Conservation (phyloP, 2,329 filamentous ascomycete species). For the Cordyceps tenuipes region DNA sequence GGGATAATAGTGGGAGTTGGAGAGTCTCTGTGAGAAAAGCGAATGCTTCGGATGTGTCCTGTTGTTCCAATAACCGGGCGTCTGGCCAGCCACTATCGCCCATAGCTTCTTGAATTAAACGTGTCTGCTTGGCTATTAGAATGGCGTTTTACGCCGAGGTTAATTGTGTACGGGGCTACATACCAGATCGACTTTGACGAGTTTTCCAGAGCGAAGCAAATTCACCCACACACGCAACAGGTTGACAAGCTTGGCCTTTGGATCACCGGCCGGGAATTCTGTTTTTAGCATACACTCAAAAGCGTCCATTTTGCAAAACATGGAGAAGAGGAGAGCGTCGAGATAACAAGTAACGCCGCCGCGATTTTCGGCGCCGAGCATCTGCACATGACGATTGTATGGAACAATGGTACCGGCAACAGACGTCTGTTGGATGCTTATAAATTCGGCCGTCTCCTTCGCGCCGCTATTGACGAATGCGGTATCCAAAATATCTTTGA, state of each 20-base stretch:
- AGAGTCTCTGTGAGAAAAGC: constrained; percentile 88
- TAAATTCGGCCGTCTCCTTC: constrained; percentile 66
- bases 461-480: constrained; percentile 60
- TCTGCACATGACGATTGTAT: constrained; percentile 61
- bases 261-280: constrained; percentile 59
- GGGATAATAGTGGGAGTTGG: constrained; percentile 74
- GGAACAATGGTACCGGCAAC: constrained; percentile 69
- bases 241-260: constrained; percentile 63
- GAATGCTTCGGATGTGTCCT: constrained; percentile 94
- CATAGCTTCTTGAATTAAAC: constrained; percentile 72
- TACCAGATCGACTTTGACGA: constrained; percentile 81
- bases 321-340: constrained; percentile 84
- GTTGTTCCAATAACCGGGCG: constrained; percentile 67
- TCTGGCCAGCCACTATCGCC: constrained; percentile 85
- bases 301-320: constrained; percentile 84
- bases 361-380: constrained; percentile 82
- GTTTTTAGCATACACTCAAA: constrained; percentile 90
- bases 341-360: constrained; percentile 88
- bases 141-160: background rate
- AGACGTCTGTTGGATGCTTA: constrained; percentile 72
- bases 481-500: constrained; percentile 48
- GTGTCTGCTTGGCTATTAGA: constrained; percentile 50
- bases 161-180: constrained; percentile 18
- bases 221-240: constrained; percentile 89
- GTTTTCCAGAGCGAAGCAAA: constrained; percentile 71